Evolutionary conservation across 2,329 filamentous ascomycete genomes (phyloP).

Genomic region (Aspergillus sp.): DNA sequence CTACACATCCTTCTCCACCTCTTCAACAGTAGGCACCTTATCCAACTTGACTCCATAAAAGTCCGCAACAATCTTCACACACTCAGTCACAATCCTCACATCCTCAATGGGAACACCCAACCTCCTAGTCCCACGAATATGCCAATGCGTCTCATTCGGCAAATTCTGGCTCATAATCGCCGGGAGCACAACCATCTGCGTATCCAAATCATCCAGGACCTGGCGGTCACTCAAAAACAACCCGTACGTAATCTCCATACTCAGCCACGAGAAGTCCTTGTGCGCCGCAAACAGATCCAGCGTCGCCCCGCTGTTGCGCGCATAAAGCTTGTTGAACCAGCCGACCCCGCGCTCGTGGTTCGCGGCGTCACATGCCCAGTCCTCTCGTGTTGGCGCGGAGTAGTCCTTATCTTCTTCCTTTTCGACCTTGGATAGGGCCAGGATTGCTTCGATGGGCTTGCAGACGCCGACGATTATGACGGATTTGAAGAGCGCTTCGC

Average conservation of each 20-base stretch:
- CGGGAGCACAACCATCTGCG: constrained; percentile 44
- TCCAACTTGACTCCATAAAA: constrained; percentile 30
- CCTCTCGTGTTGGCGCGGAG: constrained; percentile 50
- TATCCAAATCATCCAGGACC: constrained; percentile 43
- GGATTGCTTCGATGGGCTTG: constrained; percentile 61
- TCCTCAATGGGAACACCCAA: constrained; percentile 42
- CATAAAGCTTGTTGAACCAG: constrained; percentile 60
- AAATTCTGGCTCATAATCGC: constrained; percentile 49
- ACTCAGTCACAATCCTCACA: constrained; percentile 38
- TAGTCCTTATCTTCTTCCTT: constrained; percentile 59
- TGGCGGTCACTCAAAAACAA: constrained; percentile 49
- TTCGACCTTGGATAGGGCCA: constrained; percentile 55
- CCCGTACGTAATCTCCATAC: constrained; percentile 71
- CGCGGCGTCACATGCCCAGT: constrained; percentile 58
- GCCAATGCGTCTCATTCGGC: constrained; percentile 44
- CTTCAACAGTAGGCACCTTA: constrained; percentile 32
- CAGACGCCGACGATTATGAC: constrained; percentile 60
- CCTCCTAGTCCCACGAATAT: constrained; percentile 45
- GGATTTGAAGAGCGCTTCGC: constrained; percentile 62
- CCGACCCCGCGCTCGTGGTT: constrained; percentile 54
- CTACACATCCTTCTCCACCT: constrained; percentile 33
- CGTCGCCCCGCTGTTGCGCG: constrained; percentile 45
- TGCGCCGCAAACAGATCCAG: constrained; percentile 33
- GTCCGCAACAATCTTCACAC: constrained; percentile 28
- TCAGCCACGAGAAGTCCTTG: constrained; percentile 65